phyloP scores from a whole-genome alignment of 2,329 filamentous ascomycete genomes.

The Exophiala aquamarina region DNA sequence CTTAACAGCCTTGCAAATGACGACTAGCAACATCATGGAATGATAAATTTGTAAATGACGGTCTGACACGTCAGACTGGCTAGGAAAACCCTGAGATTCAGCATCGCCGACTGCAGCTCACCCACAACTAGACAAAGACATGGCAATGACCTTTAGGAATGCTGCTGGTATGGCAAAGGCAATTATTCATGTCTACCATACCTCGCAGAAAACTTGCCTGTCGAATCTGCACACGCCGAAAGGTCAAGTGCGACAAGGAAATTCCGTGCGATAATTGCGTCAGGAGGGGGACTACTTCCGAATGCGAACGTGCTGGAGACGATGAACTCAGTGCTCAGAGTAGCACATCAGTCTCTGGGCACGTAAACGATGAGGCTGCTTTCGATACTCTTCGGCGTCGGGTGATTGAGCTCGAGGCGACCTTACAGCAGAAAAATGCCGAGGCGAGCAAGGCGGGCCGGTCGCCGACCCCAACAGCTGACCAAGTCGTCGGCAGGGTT shows the following conservation, averaged over 20 bases:
- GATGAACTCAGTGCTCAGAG: constrained; percentile 13
- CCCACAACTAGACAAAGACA: too few species aligned
- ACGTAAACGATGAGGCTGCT: constrained; percentile 12
- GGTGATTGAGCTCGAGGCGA: constrained; percentile 31
- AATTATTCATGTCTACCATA: too few species aligned
- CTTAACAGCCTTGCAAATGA: too few species aligned
- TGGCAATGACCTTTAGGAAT: too few species aligned
- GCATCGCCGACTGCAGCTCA: too few species aligned
- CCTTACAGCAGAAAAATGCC: constrained; percentile 22
- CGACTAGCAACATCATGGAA: neutral
- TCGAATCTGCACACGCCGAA: constrained; percentile 30
- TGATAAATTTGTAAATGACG: neutral
- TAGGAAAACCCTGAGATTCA: too few species aligned
- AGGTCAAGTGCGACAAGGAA: constrained; percentile 41
- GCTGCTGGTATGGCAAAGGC: too few species aligned
- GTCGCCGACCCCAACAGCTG: constrained; percentile 4
- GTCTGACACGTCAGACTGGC: too few species aligned
- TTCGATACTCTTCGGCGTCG: constrained; percentile 29
- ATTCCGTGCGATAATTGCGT: constrained; percentile 43
- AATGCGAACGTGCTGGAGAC: constrained; percentile 14
- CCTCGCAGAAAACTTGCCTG: constrained; percentile 31
- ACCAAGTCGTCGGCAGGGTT: constrained; percentile 6
- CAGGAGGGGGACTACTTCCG: constrained; percentile 29
- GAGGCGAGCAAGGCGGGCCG: constrained; percentile 3
- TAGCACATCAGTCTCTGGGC: constrained; percentile 11